Evolutionary conservation across 257 asterid species (phyloP), one percentile per base, ranked within the genome.

Genomic region (Solanum gracilifrons): DNA sequence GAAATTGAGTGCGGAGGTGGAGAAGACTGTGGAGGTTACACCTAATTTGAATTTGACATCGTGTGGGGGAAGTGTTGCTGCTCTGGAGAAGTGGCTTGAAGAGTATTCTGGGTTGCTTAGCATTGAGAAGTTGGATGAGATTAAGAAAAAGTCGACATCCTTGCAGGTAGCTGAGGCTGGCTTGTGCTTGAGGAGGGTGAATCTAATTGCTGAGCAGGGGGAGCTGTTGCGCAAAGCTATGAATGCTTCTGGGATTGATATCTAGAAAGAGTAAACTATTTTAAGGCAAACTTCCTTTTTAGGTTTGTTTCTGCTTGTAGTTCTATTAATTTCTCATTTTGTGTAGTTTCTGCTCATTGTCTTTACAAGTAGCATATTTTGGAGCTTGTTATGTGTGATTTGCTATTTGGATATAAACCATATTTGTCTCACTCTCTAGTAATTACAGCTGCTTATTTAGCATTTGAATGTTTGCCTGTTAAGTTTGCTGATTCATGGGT

Each of bases 61-160:
- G 11, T 7, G 25, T 48, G 85, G 51, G 16, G 27, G 18, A 64
- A 37, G 64, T 62, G 31, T 75, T 74, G 4, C 32, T 62, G 90
- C 20, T 9, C 2, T 83, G 72, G 94, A 89, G 74, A 94, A 90
- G 68, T 89, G 90, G 92, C 85, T 93, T 85, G 27, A 89, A 48
- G 86, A 58, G 82, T 16, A 51, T 15, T 93, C 31, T 12, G 89
- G 85, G 85, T 2, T 88, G 33, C 87, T 92, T 75, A 92, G 85
- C 69, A 73, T 39, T 15, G 93, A 88, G n/a, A 87, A 84, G 71
- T 82, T 87, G 79, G 32, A 58, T 7, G 94, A 91, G 64, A 88
- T 92, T 74, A 90, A 88, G 58, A 83, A 91, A 9, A 87, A 92
- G 43, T 92, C 93, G 94, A 90, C 29, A 75, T 79, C 86, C 85